Base-by-base conservation (phyloP, 352 stramenopile genomes). In the Phytophthora crassamura region DNA sequence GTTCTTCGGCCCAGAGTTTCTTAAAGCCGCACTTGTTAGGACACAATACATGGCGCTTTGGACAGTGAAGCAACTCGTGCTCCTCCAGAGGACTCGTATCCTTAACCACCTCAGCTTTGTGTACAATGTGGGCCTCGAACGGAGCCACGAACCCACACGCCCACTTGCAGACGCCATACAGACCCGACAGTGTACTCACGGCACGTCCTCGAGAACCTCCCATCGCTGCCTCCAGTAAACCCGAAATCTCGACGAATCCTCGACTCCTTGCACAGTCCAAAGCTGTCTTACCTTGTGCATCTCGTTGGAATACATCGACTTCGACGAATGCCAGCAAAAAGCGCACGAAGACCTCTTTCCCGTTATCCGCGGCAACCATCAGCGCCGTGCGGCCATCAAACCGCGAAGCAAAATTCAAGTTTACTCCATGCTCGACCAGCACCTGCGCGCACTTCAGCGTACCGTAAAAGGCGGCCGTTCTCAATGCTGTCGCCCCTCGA, bases 151-250 rank as follows among this genome's bases (percentile, higher is more conserved):
- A 81, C 5, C 83, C 79, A 18, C 83, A 92, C 15, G 81, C 83
- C 79, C 80, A 89, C 33, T 86, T 86, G 41, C 83, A 92, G 0
- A 89, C 72, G 0, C 78, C 74, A 28, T 78, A 85, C 14, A 87
- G 39, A 6, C 71, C 79, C 11, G 74, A 86, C 16, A 62, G 43
- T 11, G 62, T 73, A 20, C 60, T 63, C 32, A 81, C 77, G 7
- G 79, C 67, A 11, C 70, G 62, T 5, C 66, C 74, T 18, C 69
- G 79, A 16, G 69, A 75, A 2, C 79, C 81, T 16, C 58, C 67
- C 72, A 86, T 85, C 15, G 82, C 82, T 6, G 67, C 72, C 25
- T 65, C 69, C 11, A 91, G 30, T n/a, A 88, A 15, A 5, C 68
- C 53, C 32, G 78, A 61, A 8, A 68, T 62, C 4, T 74, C 73